Conservation (phyloP, 2,329 filamentous ascomycete genomes). For the Myriosclerotinia scirpicola region DNA sequence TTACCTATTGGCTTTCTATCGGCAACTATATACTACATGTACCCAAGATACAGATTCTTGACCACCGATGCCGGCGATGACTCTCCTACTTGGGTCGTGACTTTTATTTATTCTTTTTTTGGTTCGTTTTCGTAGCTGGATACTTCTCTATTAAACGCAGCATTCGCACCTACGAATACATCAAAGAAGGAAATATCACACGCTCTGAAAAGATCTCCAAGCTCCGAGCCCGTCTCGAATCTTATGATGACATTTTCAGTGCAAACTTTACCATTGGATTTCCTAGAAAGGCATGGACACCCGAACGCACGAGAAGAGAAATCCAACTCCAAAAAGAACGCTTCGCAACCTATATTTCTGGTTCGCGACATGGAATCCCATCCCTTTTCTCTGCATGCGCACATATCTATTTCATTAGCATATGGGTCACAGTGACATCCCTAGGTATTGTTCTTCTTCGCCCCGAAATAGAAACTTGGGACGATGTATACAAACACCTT, state of each 20-base stretch:
- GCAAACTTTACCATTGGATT: neutral
- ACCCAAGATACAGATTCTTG: neutral
- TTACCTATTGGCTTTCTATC: neutral
- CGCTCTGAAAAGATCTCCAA: neutral
- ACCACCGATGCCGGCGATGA: rapidly evolving
- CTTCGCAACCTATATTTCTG: neutral
- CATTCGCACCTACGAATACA: too few relatives aligned
- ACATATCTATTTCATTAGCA: rapidly evolving
- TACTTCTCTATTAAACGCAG: too few relatives aligned
- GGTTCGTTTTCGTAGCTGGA: too few relatives aligned
- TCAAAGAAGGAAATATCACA: neutral
- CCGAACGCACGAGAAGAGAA: neutral
- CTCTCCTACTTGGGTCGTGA: neutral
- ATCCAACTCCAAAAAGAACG: neutral
- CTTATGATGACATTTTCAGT: neutral
- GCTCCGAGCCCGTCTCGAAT: neutral
- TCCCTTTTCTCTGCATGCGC: rapidly evolving
- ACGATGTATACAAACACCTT: neutral
- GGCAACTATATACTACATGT: neutral
- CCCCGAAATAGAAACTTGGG: neutral
- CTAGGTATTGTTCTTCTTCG: neutral
- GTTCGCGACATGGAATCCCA: neutral
- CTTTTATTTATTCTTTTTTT: neutral
- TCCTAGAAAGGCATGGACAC: neutral
- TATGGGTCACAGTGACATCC: rapidly evolving